phyloP scores from a whole-genome alignment of 164 flowering plant genomes.

The Tinospora cordifolia region DNA sequence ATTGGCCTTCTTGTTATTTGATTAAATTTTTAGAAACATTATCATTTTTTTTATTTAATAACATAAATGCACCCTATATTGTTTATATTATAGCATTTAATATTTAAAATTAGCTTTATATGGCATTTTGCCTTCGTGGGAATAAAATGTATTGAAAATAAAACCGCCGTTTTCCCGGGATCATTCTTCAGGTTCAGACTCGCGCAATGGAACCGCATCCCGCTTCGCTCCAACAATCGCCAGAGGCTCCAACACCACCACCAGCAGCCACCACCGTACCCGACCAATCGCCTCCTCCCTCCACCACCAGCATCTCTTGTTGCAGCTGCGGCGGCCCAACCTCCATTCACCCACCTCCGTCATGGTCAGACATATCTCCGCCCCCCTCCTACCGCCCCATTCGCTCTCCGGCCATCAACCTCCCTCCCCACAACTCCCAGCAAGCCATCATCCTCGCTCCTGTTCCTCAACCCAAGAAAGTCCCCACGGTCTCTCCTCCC shows the following conservation, averaged over 20 bases:
- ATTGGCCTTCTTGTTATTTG: too few relatives aligned
- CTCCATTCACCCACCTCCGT: constrained; percentile 22
- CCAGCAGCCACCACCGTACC: not conserved
- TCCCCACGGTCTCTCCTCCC: constrained; percentile 37
- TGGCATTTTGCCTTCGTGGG: too few relatives aligned
- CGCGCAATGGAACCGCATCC: constrained; percentile 10
- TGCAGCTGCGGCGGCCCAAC: constrained; percentile 10
- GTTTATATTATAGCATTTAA: too few relatives aligned
- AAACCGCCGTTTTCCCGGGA: too few relatives aligned
- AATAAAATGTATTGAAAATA: too few relatives aligned
- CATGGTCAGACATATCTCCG: constrained; percentile 35
- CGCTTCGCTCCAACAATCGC: not conserved
- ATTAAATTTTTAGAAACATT: too few relatives aligned
- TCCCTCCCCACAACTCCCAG: constrained; percentile 30
- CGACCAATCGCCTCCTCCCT: not conserved
- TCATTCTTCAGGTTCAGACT: too few relatives aligned
- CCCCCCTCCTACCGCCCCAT: constrained; percentile 54
- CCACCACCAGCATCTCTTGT: not conserved
- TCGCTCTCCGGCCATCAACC: constrained; percentile 30
- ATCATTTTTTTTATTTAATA: too few relatives aligned
- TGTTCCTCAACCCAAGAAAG: constrained; percentile 45
- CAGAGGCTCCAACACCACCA: constrained; percentile 4
- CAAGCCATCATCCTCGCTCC: constrained; percentile 54
- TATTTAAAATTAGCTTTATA: too few relatives aligned
- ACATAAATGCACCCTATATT: too few relatives aligned